These are phyloP conservation scores for Scleroderma citrinum DNA, from an alignment of 768 basidiomycete species.

Conservation along the genomic window DNA sequence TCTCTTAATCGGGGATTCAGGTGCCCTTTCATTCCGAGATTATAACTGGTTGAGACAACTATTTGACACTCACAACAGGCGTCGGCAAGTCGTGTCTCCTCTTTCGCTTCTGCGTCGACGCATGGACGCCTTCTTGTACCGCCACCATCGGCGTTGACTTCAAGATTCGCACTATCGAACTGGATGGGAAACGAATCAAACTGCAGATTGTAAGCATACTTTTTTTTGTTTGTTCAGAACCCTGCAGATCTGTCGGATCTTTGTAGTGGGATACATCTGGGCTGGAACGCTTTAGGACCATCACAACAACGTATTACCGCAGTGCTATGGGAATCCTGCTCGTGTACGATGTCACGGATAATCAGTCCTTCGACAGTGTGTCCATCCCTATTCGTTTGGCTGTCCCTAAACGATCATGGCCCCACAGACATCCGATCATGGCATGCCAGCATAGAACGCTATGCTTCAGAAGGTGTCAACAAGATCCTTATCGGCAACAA, in stretches of 20 bases:
- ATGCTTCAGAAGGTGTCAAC: conserved; percentile 98
- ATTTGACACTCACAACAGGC: conserved; percentile 43
- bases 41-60: neutral
- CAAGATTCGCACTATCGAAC: conserved; percentile 98
- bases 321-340: conserved; percentile 98
- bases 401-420: neutral
- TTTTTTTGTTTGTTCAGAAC: neutral
- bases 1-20: conserved; percentile 94
- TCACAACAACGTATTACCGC: conserved; percentile 98
- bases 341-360: conserved; percentile 97
- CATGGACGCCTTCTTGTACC: conserved; percentile 99
- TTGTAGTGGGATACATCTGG: conserved; percentile 97
- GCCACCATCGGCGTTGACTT: conserved; percentile 99
- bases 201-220: conserved; percentile 78
- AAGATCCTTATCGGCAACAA: conserved; percentile 99
- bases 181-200: conserved; percentile 97
- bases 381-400: conserved; percentile 17
- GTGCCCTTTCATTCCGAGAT: conserved; percentile 32
- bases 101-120: conserved; percentile 97
- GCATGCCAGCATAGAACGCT: conserved; percentile 97
- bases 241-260: neutral
- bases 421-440: conserved; percentile 90
- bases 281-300: conserved; percentile 97
- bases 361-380: conserved; percentile 92
- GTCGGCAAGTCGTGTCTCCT: conserved; percentile 97